Base-by-base conservation (phyloP, 345 rosid genomes). In the Triadica sebifera region DNA sequence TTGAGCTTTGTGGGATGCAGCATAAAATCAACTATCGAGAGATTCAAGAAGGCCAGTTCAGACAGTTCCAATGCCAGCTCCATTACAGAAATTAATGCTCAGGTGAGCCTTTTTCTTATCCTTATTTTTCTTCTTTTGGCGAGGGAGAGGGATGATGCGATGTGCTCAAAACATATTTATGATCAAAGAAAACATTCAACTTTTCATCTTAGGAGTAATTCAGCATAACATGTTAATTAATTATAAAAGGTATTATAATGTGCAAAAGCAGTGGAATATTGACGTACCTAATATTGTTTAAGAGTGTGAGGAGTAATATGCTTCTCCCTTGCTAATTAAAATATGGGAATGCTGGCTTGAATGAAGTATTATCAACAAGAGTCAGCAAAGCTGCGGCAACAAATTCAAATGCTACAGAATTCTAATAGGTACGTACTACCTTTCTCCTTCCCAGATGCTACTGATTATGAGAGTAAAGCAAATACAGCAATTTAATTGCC, bases 281-380 rank as follows among this genome's bases (percentile, higher is more conserved):
- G 45, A 41, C 45, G 8, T 4, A 41, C 8, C 45, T 41, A 41
- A 41, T 50, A 17, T 29, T 29, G 34, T 29, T n/a, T 29, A 29
- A 29, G 34, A 29, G 34, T 29, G 1, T 29, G 34, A 29, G 34
- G 1, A 29, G 2, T 29, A 29, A 29, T 29, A 1, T 29, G 34
- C 34, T 29, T 29, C 2, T 29, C 34, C 34, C 34, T 29, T 29
- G 2, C 1, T 29, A 29, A 29, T n/a, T n/a, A n/a, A n/a, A n/a
- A n/a, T n/a, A n/a, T 29, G 34, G 34, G 34, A 29, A 65, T 9
- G 65, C 0, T 60, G 69, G 62, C 19, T 52, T 69, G 37, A 17
- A 67, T 78, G 53, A 78, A 95, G 99, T 95, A 93, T 77, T 93
- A 95, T 78, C 98, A 95, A 69, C 98, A 93, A 83, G 99, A 95